Percentiles rank a stretch among this genome's conserved stretches.
Evolutionary conservation across 805 yeast species (phyloP).

Genomic region (Schwanniomyces occidentalis): DNA sequence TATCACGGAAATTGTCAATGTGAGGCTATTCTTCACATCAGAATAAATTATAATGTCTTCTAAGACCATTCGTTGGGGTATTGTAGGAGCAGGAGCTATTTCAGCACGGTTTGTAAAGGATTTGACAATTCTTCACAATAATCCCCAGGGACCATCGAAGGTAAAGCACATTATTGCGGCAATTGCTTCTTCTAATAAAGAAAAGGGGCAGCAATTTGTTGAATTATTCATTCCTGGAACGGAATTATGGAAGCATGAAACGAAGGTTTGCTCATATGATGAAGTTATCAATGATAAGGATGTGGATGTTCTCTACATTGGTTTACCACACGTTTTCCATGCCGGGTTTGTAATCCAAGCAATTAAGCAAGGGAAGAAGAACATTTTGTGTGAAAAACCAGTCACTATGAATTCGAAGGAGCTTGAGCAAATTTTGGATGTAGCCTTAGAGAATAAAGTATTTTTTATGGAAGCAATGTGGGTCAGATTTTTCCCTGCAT

Average conservation of each 20-base stretch:
- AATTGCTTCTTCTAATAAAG: slow-evolving; percentile 38
- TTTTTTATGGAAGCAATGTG: slow-evolving; percentile 63
- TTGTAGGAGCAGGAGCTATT: slow-evolving; percentile 50
- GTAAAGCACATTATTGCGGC: slow-evolving; percentile 34
- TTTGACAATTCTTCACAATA: slow-evolving; percentile 19
- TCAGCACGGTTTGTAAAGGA: slow-evolving; percentile 46
- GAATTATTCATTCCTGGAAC: slow-evolving; percentile 14
- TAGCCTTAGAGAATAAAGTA: slow-evolving; percentile 44
- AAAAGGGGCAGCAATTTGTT: slow-evolving; percentile 37
- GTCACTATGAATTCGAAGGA: slow-evolving; percentile 49
- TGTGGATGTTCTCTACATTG: slow-evolving; percentile 51
- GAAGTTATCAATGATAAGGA: slow-evolving; percentile 43
- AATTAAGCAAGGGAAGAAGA: slow-evolving; percentile 44
- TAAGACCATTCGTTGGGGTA: slow-evolving; percentile 41
- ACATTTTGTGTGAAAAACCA: slow-evolving; percentile 58
- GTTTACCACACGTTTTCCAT: slow-evolving; percentile 55
- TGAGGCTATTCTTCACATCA: too few species aligned
- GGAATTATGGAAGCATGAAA: slow-evolving; percentile 26
- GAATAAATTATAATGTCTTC: too few species aligned
- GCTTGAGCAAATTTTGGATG: slow-evolving; percentile 37
- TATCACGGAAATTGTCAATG: too few species aligned
- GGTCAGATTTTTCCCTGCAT: slow-evolving; percentile 55
- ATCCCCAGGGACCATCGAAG: slow-evolving; percentile 17
- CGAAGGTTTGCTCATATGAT: slow-evolving; percentile 35
- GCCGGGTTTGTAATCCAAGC: slow-evolving; percentile 44